Conservation (phyloP, 257 asterid genomes). For the Penstemon newberryi region DNA sequence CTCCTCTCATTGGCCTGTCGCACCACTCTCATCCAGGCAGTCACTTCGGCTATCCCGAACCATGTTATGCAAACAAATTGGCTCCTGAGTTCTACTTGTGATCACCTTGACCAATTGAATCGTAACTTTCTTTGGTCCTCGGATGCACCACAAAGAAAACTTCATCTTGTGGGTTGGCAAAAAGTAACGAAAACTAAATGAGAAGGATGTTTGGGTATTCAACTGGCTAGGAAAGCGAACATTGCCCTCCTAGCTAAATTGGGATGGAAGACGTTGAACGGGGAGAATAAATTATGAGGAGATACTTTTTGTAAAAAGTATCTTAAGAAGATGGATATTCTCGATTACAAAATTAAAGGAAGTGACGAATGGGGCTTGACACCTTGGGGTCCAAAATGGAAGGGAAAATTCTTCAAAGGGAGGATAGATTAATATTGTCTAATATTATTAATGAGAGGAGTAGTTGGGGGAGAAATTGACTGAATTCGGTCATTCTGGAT, state of each 20-base stretch:
- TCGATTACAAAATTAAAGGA: neutral
- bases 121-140: neutral
- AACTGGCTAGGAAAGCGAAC: neutral
- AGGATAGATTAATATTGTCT: too few relatives aligned
- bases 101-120: neutral
- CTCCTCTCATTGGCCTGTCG: neutral
- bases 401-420: too few relatives aligned
- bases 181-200: neutral
- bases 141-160: too few relatives aligned
- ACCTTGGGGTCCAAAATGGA: too few relatives aligned
- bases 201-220: neutral
- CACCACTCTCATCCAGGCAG: neutral
- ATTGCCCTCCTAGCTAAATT: neutral
- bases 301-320: neutral
- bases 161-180: too few relatives aligned
- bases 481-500: too few relatives aligned
- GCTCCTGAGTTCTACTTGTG: neutral
- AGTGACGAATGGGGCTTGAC: too few relatives aligned
- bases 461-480: too few relatives aligned
- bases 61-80: neutral
- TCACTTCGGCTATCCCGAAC: neutral
- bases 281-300: neutral
- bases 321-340: neutral
- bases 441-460: too few relatives aligned
- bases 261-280: neutral